Percentiles rank a stretch among this genome's conserved stretches.
phyloP scores from a whole-genome alignment of 2,329 filamentous ascomycete genomes.

The Talaromyces pinophilus region DNA sequence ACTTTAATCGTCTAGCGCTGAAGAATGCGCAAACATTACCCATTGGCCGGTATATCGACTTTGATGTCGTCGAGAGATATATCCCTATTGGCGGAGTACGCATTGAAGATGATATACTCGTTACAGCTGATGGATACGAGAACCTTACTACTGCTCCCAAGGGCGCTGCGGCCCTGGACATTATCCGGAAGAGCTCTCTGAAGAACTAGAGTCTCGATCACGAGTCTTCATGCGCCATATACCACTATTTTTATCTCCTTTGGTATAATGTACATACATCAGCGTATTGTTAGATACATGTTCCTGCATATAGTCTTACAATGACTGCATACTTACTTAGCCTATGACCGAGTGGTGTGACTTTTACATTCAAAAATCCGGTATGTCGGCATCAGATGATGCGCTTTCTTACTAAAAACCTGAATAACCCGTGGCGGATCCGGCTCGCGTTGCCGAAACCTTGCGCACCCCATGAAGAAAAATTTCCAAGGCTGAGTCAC shows the following conservation, averaged over 20 bases:
- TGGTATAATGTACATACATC: slow-evolving; percentile 1
- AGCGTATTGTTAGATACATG: not conserved
- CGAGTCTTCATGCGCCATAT: not conserved
- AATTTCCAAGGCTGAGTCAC: not conserved
- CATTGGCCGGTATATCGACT: slow-evolving; percentile 41
- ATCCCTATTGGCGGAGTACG: slow-evolving; percentile 47
- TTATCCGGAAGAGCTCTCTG: slow-evolving; percentile 35
- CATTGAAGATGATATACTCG: slow-evolving; percentile 63
- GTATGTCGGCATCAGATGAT: slow-evolving; percentile 10
- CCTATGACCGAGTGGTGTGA: slow-evolving; percentile 2
- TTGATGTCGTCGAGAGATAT: slow-evolving; percentile 42
- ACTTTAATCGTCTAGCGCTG: slow-evolving; percentile 44
- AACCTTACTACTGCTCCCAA: slow-evolving; percentile 74
- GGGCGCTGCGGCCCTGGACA: slow-evolving; percentile 55
- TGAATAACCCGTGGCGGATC: not conserved
- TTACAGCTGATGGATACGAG: slow-evolving; percentile 67
- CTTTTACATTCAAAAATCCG: not conserved
- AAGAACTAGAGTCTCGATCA: not conserved
- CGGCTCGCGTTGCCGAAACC: not conserved
- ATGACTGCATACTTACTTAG: not conserved
- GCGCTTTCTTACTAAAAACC: not conserved
- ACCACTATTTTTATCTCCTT: not conserved
- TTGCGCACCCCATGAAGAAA: not conserved
- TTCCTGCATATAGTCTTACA: not conserved
- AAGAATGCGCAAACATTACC: slow-evolving; percentile 36